These are phyloP conservation scores for Candida yuanshanica DNA, from an alignment of 805 yeast species.

Conservation along the genomic window DNA sequence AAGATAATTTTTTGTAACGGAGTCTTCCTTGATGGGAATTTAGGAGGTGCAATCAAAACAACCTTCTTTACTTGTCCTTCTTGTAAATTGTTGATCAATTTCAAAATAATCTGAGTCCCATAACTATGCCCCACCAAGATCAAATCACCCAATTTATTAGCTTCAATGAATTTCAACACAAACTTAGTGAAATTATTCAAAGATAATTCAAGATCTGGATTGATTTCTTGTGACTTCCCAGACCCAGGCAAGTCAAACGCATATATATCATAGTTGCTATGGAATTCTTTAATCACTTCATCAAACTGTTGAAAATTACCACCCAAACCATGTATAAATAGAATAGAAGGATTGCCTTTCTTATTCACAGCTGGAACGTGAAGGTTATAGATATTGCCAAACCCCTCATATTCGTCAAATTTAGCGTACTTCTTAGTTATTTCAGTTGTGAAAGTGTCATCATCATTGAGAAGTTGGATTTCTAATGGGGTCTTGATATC, in stretches of 20 bases:
- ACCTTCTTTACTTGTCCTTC: constrained; percentile 7
- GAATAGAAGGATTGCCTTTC: constrained; percentile 28
- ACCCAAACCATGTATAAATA: constrained; percentile 84
- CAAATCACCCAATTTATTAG: constrained; percentile 17
- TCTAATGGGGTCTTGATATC: constrained; percentile 13
- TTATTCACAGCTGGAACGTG: constrained; percentile 9
- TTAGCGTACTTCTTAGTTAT: constrained; percentile 11
- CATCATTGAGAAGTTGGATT: constrained; percentile 11
- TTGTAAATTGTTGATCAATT: constrained; percentile 23
- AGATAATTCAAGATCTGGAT: constrained; percentile 8
- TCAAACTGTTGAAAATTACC: constrained; percentile 88
- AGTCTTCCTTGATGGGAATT: constrained; percentile 11
- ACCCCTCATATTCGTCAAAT: constrained; percentile 6
- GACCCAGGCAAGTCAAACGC: constrained; percentile 87
- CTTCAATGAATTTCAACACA: constrained; percentile 8
- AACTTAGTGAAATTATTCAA: constrained; percentile 14
- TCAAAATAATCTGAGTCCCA: constrained; percentile 56
- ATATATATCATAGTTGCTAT: constrained; percentile 56
- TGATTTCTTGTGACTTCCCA: constrained; percentile 36
- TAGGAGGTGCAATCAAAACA: constrained; percentile 46
- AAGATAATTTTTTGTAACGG: constrained; percentile 1
- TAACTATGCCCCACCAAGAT: constrained; percentile 66
- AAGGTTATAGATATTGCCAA: constrained; percentile 12
- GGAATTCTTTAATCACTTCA: constrained; percentile 50
- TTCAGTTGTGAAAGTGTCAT: constrained; percentile 11